Conservation (phyloP, 225 moss, liverwort and hornwort species). For the Bryoerythrophyllum caledonicum region DNA sequence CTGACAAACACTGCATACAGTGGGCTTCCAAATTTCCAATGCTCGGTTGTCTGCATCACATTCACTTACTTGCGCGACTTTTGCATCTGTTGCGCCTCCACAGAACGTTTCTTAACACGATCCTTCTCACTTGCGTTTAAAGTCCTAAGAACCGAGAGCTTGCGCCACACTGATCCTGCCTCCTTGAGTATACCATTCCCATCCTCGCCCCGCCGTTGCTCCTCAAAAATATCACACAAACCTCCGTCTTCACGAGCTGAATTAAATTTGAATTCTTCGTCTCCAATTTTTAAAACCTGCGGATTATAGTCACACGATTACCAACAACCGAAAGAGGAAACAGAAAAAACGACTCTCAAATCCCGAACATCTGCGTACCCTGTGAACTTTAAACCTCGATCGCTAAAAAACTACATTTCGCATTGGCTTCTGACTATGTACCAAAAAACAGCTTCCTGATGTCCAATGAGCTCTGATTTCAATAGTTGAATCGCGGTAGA, state of each 20-base stretch:
- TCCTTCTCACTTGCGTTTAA: conserved; percentile 84
- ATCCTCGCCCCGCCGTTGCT: conserved; percentile 79
- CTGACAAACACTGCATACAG: neutral
- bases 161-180: conserved; percentile 91
- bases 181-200: conserved; percentile 89
- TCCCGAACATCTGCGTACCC: neutral
- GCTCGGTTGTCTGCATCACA: neutral
- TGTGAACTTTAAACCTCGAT: neutral
- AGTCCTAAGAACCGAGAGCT: conserved; percentile 82
- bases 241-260: conserved; percentile 87
- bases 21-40: neutral
- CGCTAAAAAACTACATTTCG: neutral
- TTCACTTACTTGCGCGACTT: conserved; percentile 87
- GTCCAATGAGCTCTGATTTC: neutral
- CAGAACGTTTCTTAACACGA: conserved; percentile 89
- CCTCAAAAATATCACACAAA: conserved; percentile 91
- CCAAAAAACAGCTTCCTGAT: conserved; percentile 6
- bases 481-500: neutral
- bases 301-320: neutral
- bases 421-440: neutral
- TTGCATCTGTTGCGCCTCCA: conserved; percentile 81
- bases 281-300: conserved; percentile 84
- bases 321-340: neutral
- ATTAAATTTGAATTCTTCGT: conserved; percentile 81
- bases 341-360: conserved; percentile 1